Evolutionary conservation across 2,329 filamentous ascomycete species (phyloP).

Genomic region (Beauveria asiatica): DNA sequence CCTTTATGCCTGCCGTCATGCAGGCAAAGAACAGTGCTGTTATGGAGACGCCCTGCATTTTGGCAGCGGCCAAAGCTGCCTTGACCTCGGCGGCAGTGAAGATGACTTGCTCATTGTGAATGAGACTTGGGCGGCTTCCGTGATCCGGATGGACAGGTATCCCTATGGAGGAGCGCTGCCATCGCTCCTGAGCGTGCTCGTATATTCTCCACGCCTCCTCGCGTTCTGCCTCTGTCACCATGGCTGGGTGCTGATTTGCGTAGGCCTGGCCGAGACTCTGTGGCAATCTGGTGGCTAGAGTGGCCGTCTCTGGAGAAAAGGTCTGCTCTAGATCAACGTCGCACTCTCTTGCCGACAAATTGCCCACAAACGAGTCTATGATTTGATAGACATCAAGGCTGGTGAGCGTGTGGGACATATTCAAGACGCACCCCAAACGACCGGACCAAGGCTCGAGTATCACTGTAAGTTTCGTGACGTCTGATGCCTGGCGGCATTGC

Average conservation of each 20-base stretch:
- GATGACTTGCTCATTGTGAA: not conserved
- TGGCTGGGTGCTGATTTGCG: not conserved
- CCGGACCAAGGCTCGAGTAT: not conserved
- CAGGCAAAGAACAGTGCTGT: not conserved
- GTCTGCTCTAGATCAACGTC: too few relatives aligned
- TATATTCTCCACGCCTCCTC: not conserved
- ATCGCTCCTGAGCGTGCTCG: not conserved
- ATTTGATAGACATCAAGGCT: not conserved
- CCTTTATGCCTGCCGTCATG: not conserved
- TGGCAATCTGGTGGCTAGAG: not conserved
- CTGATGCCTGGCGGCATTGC: not conserved
- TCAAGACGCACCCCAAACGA: not conserved
- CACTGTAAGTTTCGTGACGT: not conserved
- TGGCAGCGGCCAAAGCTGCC: not conserved
- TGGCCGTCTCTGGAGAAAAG: not conserved
- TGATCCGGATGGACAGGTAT: not conserved
- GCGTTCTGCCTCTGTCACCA: not conserved
- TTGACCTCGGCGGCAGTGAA: not conserved
- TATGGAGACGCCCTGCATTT: not conserved
- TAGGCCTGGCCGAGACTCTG: not conserved
- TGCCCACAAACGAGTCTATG: not conserved
- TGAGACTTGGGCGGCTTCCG: not conserved
- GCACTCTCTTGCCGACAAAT: not conserved
- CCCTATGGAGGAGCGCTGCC: not conserved
- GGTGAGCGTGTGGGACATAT: conserved; percentile 1